Conservation (phyloP, 768 basidiomycete species). For the Suillus variegatus region DNA sequence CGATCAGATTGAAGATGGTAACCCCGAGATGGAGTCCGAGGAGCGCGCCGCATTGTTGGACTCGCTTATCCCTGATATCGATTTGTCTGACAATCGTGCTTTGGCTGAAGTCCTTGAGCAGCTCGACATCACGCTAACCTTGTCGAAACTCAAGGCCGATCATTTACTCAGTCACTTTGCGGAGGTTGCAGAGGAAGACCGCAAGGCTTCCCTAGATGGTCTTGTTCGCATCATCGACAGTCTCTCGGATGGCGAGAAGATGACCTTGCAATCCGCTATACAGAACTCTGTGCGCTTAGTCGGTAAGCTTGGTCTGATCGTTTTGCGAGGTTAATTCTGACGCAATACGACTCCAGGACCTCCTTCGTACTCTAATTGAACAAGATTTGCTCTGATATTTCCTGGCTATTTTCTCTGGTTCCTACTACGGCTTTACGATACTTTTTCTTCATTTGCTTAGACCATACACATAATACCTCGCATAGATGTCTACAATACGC, state of each 20-base stretch:
- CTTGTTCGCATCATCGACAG: constrained; percentile 72
- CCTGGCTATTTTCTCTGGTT: neutral
- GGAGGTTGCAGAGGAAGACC: constrained; percentile 69
- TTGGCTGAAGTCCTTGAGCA: constrained; percentile 69
- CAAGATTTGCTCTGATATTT: neutral
- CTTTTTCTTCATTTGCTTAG: neutral
- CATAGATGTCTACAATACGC: constrained; percentile 1
- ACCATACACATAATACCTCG: neutral
- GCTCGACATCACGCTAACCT: constrained; percentile 62
- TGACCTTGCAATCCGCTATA: constrained; percentile 57
- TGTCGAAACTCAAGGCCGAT: constrained; percentile 69
- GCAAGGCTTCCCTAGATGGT: constrained; percentile 74
- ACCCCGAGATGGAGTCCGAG: constrained; percentile 67
- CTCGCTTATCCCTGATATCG: constrained; percentile 56
- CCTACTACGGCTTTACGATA: neutral
- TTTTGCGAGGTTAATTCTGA: neutral
- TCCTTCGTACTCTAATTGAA: constrained; percentile 39
- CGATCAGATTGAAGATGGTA: constrained; percentile 63
- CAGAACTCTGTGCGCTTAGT: constrained; percentile 58
- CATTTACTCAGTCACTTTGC: constrained; percentile 67
- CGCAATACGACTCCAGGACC: constrained; percentile 31
- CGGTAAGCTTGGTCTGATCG: constrained; percentile 43
- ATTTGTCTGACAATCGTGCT: constrained; percentile 53
- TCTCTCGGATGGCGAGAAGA: constrained; percentile 73
- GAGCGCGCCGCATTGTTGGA: constrained; percentile 68